phyloP scores from a whole-genome alignment of 2,329 filamentous ascomycete genomes.

The Trichoderma lentiforme region DNA sequence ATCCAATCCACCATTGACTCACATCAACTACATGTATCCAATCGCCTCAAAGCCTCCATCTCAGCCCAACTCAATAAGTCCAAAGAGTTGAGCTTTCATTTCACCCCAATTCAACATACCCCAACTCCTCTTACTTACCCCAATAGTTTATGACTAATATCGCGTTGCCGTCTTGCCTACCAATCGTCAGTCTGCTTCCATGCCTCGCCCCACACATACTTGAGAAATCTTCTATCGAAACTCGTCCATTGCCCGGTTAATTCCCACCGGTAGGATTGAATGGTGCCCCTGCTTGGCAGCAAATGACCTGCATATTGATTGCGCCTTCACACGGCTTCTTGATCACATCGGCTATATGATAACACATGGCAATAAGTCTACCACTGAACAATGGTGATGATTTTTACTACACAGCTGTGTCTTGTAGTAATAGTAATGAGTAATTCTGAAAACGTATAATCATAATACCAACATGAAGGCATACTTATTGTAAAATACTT shows the following conservation, averaged over 20 bases:
- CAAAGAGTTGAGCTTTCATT: not conserved
- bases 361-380: not conserved
- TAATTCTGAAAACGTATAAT: not conserved
- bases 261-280: constrained; percentile 1
- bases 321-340: not conserved
- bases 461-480: too few species aligned
- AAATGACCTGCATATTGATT: not conserved
- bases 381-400: not conserved
- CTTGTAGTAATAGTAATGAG: not conserved
- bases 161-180: not conserved
- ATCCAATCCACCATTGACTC: not conserved
- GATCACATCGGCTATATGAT: not conserved
- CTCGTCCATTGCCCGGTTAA: not conserved
- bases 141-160: not conserved
- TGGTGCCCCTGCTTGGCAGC: not conserved
- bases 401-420: not conserved
- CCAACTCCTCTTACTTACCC: constrained; percentile 1
- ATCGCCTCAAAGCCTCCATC: not conserved
- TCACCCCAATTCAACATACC: not conserved
- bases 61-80: not conserved
- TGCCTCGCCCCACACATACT: not conserved
- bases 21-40: not conserved
- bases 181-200: not conserved
- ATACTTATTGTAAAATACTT: not conserved
- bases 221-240: not conserved